These are phyloP conservation scores for Neurospora sp. DNA, from an alignment of 2,329 filamentous ascomycete genomes.

Conservation along the genomic window DNA sequence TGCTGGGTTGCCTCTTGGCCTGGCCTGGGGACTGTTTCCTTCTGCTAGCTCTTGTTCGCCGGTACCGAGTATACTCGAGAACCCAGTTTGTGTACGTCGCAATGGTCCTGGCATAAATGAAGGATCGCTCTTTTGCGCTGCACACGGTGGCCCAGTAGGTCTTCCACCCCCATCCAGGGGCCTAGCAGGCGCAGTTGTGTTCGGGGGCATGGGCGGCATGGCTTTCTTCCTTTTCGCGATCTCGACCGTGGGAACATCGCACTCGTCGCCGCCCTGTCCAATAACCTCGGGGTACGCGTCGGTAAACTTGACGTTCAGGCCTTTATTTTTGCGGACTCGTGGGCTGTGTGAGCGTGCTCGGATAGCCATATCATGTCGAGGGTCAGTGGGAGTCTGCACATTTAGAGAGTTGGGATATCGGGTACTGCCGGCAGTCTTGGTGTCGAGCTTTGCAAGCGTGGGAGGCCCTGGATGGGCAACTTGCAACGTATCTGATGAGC, in stretches of 20 bases:
- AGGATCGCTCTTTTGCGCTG: conserved; percentile 25
- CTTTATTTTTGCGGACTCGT: conserved; percentile 44
- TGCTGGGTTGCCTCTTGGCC: conserved; percentile 25
- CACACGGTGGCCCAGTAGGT: conserved; percentile 14
- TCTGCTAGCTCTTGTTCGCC: conserved; percentile 22
- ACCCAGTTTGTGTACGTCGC: conserved; percentile 49
- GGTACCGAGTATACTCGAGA: conserved; percentile 24
- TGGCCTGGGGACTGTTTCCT: conserved; percentile 21
- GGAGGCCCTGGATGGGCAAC: conserved; percentile 43
- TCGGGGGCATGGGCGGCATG: conserved; percentile 22
- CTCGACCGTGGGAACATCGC: conserved; percentile 59
- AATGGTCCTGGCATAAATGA: conserved; percentile 45
- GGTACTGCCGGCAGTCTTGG: conserved; percentile 33
- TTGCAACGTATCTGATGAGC: conserved; percentile 43
- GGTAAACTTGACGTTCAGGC: conserved; percentile 64
- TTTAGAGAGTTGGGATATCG: conserved; percentile 45
- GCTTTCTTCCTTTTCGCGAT: conserved; percentile 51
- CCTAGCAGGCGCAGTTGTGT: conserved; percentile 22
- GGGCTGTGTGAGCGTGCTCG: conserved; percentile 34
- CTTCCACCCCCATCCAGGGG: conserved; percentile 19
- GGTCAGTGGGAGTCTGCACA: conserved; percentile 28
- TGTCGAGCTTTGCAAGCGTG: conserved; percentile 42
- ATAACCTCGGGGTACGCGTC: conserved; percentile 69
- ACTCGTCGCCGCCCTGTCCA: conserved; percentile 84
- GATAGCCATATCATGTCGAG: conserved; percentile 34